Percentiles rank a stretch among this genome's conserved stretches.
These are phyloP conservation scores for Malus orientalis DNA, from an alignment of 306 rosid genomes.

Conservation along the genomic window DNA sequence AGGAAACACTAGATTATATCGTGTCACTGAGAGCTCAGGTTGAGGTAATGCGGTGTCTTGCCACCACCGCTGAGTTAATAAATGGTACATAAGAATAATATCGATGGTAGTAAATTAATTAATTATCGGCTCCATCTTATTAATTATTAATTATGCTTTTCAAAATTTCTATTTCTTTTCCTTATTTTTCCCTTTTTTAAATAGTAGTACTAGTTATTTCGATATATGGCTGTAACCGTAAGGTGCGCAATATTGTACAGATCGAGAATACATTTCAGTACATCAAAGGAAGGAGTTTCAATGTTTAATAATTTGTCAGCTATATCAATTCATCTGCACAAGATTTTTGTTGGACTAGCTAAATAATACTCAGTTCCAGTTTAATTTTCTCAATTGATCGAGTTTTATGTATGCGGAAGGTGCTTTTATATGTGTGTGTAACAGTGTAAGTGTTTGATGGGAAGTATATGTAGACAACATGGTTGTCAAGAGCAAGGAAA, in stretches of 20 bases:
- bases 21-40: slow-evolving; percentile 64
- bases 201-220: background rate
- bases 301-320: no score
- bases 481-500: no score
- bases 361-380: no score
- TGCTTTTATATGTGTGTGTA: no score
- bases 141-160: background rate
- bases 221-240: background rate
- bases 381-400: no score
- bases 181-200: slow-evolving; percentile 15
- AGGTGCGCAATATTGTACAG: slow-evolving; percentile 35
- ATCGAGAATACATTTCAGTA: background rate
- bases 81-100: slow-evolving; percentile 9
- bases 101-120: background rate
- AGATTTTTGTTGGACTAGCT: no score
- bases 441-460: no score
- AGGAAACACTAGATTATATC: slow-evolving; percentile 85
- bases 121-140: background rate
- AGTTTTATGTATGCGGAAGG: no score
- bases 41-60: slow-evolving; percentile 68
- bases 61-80: slow-evolving; percentile 28
- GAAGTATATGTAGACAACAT: no score
- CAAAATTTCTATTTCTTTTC: background rate
- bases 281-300: no score
- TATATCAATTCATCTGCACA: no score